Conservation (phyloP, 768 basidiomycete species). For the Kwoniella newhampshirensis region DNA sequence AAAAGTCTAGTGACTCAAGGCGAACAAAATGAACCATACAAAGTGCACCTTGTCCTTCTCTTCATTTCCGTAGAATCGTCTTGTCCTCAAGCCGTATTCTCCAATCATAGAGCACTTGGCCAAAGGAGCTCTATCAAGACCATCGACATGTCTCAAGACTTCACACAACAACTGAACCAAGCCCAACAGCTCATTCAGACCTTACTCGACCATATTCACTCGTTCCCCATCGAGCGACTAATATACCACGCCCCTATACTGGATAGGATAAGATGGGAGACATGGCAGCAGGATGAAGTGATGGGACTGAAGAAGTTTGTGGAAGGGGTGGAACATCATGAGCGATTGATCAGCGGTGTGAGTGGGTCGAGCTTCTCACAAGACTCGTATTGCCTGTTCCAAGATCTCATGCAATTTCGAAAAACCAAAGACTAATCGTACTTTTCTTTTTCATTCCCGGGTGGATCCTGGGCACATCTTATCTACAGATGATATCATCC, state of each 20-base stretch:
- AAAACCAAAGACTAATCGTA: too few relatives aligned
- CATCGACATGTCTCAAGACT: constrained; percentile 9
- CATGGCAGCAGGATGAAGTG: constrained; percentile 23
- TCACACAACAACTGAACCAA: constrained; percentile 2
- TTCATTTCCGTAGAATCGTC: not conserved
- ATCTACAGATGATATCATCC: constrained; percentile 16
- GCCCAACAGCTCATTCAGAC: not conserved
- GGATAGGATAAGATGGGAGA: constrained; percentile 15
- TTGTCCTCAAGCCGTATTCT: not conserved
- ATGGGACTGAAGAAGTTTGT: constrained; percentile 24
- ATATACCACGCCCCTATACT: constrained; percentile 20
- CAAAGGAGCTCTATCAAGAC: too few relatives aligned
- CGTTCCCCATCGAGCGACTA: constrained; percentile 8
- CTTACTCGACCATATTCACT: constrained; percentile 4
- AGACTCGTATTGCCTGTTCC: too few relatives aligned
- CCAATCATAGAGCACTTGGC: not conserved
- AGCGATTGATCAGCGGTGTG: constrained; percentile 11
- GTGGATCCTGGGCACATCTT: too few relatives aligned
- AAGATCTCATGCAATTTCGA: too few relatives aligned
- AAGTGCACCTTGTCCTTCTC: not conserved
- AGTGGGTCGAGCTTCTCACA: not conserved
- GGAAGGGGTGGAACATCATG: constrained; percentile 17
- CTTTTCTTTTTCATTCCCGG: too few relatives aligned
- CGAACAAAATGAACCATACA: too few relatives aligned
- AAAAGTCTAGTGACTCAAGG: too few relatives aligned